Conservation (phyloP, 2,329 filamentous ascomycete species). For the Neurospora sp. region DNA sequence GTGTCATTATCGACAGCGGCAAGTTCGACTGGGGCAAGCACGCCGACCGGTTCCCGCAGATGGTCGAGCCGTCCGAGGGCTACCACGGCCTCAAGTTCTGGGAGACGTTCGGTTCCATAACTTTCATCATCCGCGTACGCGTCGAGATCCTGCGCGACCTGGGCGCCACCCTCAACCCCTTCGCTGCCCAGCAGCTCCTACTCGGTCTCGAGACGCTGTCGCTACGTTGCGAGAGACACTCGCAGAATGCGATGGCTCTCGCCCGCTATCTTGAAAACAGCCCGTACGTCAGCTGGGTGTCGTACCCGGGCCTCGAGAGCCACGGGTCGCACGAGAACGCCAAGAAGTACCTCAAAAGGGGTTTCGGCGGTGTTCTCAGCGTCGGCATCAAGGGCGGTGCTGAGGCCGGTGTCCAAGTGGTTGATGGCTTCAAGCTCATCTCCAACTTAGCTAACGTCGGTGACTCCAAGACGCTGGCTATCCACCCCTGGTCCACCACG, state of each 20-base stretch:
- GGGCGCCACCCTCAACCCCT: constrained; percentile 75
- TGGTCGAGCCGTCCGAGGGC: constrained; percentile 77
- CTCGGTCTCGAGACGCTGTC: constrained; percentile 85
- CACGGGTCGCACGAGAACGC: constrained; percentile 73
- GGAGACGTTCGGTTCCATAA: constrained; percentile 77
- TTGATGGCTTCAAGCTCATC: constrained; percentile 90
- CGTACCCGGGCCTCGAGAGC: constrained; percentile 78
- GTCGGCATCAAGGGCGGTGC: constrained; percentile 89
- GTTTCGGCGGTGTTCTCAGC: constrained; percentile 83
- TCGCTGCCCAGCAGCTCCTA: constrained; percentile 84
- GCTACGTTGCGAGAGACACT: constrained; percentile 77
- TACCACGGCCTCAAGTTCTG: constrained; percentile 94
- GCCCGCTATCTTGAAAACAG: constrained; percentile 78
- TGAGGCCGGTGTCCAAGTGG: constrained; percentile 73
- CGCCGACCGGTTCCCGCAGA: constrained; percentile 78
- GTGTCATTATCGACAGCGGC: constrained; percentile 77
- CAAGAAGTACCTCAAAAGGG: constrained; percentile 76
- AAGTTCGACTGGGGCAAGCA: constrained; percentile 92
- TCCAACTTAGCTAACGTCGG: constrained; percentile 95
- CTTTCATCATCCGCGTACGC: constrained; percentile 76
- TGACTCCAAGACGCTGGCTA: constrained; percentile 88
- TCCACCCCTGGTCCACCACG: constrained; percentile 92
- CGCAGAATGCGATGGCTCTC: constrained; percentile 69
- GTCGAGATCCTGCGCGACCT: constrained; percentile 88
- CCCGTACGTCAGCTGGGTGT: constrained; percentile 83